Evolutionary conservation across 2,329 filamentous ascomycete genomes (phyloP).

Genomic region (Capronia coronata): DNA sequence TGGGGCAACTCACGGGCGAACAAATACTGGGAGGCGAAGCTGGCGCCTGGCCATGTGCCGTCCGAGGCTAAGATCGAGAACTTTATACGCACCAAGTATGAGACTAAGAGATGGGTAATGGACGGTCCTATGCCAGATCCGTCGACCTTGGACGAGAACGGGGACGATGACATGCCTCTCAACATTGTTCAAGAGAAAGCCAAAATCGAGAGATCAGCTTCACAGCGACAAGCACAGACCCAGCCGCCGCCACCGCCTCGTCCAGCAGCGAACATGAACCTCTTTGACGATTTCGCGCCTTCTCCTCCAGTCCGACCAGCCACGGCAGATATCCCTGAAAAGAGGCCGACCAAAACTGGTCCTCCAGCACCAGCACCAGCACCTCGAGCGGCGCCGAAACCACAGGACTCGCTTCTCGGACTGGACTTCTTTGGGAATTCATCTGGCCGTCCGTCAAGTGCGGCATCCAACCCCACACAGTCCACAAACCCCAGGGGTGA

Average conservation of each 20-base stretch:
- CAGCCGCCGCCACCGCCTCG: constrained; percentile 31
- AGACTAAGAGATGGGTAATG: constrained; percentile 99
- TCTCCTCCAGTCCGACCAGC: constrained; percentile 62
- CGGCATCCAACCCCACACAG: constrained; percentile 55
- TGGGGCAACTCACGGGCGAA: constrained; percentile 97
- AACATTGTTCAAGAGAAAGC: constrained; percentile 64
- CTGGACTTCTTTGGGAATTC: constrained; percentile 82
- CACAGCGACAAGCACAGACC: constrained; percentile 43
- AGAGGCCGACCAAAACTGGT: constrained; percentile 55
- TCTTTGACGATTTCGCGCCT: constrained; percentile 69
- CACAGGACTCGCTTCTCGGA: constrained; percentile 78
- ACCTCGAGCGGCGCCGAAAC: constrained; percentile 53
- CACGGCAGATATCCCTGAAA: constrained; percentile 61
- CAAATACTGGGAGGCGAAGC: constrained; percentile 95
- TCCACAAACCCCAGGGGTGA: constrained; percentile 74
- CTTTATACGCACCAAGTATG: constrained; percentile 98
- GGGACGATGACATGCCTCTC: constrained; percentile 73
- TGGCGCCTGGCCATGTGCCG: constrained; percentile 82
- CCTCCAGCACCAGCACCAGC: constrained; percentile 52
- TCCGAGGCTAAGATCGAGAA: constrained; percentile 99
- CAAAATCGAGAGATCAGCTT: constrained; percentile 57
- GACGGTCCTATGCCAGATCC: constrained; percentile 92
- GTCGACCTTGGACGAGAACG: constrained; percentile 72
- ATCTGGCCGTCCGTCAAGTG: constrained; percentile 69
- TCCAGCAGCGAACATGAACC: constrained; percentile 58